Evolutionary conservation across 73 alveolate genomes (phyloP), one percentile per base, ranked within the genome.

Genomic region (Paramecium caudatum): DNA sequence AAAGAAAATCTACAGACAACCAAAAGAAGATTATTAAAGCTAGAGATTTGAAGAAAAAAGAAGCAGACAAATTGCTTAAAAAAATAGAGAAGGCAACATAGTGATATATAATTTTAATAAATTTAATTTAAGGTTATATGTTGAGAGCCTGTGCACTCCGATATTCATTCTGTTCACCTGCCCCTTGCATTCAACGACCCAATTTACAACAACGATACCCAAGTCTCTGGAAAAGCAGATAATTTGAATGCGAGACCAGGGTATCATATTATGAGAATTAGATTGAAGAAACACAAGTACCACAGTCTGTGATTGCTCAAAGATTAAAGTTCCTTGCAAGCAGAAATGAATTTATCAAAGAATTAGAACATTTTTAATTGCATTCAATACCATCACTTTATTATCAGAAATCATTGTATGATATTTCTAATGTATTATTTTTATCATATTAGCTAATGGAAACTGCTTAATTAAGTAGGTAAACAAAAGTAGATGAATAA

Each of bases 61-160:
- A 55, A 5, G 80, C 30, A 9, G 46, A 55, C 30, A 55, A 55
- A 55, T 10, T 55, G 30, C 30, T 55, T 12, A 55, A 55, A 43
- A 55, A 55, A 6, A 55, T 55, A 2, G 80, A 55, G 23, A 55
- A 55, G 13, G 80, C 30, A 19, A 55, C 46, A 17, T 27, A 55
- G 30, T 55, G 80, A 55, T 27, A 55, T 55, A 9, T 55, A 23
- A 27, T 19, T 17, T 37, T 27, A 55, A 27, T 55, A 55, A 55
- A 55, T 55, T 55, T 55, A 19, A 55, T 55, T 55, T 55, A 55
- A 55, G 80, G 80, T 27, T 55, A 55, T 55, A 55, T 16, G 80
- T 43, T 55, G 23, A 55, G 80, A 55, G 80, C 46, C 36, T 12
- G 30, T 23, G 30, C 23, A 55, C 46, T 55, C 30, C 30, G 30